Evolutionary conservation across 345 rosid species (phyloP).

Genomic region (Ceriops zippeliana): DNA sequence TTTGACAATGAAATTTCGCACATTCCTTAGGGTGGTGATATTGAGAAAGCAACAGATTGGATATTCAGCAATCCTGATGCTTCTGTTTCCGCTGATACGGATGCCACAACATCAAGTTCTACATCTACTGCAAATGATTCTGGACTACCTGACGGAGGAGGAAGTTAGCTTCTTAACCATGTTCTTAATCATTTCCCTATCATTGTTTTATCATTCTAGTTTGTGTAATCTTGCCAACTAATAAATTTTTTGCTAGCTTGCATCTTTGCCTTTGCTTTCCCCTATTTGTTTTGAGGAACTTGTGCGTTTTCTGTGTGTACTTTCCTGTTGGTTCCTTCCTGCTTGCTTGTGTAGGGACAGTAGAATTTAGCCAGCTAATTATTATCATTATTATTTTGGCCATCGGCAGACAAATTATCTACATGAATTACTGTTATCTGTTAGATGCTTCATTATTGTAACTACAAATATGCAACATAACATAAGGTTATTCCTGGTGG

Average conservation of each 20-base stretch:
- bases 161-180: constrained; percentile 55
- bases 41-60: constrained; percentile 98
- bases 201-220: neutral
- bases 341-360: neutral
- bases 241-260: neutral
- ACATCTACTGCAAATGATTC: constrained; percentile 32
- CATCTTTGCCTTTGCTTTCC: neutral
- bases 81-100: constrained; percentile 61
- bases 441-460: too few species aligned
- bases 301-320: neutral
- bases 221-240: too few species aligned
- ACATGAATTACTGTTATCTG: too few species aligned
- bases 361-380: neutral
- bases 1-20: neutral
- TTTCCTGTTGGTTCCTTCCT: neutral
- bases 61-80: constrained; percentile 89
- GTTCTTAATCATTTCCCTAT: neutral
- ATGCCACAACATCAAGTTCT: constrained; percentile 53
- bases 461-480: too few species aligned
- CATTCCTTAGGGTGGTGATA: constrained; percentile 70
- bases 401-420: too few species aligned
- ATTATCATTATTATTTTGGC: too few species aligned
- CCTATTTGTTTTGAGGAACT: neutral
- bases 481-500: too few species aligned
- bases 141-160: constrained; percentile 82